These are phyloP conservation scores for Clavulina sp. DNA, from an alignment of 768 basidiomycete species.

Conservation along the genomic window DNA sequence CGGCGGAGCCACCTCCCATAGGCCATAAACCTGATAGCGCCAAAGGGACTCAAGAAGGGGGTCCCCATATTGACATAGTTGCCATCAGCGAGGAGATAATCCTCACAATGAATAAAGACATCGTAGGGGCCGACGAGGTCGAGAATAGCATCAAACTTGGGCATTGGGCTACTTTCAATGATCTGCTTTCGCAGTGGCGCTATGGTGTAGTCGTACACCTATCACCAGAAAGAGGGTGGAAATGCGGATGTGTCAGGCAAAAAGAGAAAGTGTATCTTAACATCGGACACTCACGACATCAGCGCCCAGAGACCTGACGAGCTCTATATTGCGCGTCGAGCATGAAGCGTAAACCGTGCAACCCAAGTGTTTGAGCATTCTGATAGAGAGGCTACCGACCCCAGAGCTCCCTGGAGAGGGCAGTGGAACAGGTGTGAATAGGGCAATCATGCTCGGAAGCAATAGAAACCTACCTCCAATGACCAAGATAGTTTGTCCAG, in stretches of 20 bases:
- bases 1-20: no score
- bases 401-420: constrained; percentile 32
- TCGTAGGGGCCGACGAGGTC: constrained; percentile 34
- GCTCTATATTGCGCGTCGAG: constrained; percentile 39
- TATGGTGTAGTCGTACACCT: constrained; percentile 48
- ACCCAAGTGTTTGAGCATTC: constrained; percentile 49
- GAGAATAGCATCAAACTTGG: constrained; percentile 39
- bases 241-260: background rate
- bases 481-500: constrained; percentile 43
- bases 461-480: constrained; percentile 33
- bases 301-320: constrained; percentile 42
- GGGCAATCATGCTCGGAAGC: no score
- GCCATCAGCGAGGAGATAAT: constrained; percentile 38
- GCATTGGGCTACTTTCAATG: constrained; percentile 25
- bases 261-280: constrained; percentile 9
- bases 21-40: constrained; percentile 22
- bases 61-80: constrained; percentile 38
- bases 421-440: background rate
- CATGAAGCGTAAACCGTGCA: constrained; percentile 41
- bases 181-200: constrained; percentile 33
- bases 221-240: background rate
- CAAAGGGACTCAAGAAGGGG: constrained; percentile 14
- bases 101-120: constrained; percentile 32
- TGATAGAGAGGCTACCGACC: constrained; percentile 54
- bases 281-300: no score